Base-by-base conservation (phyloP, 179 eudicot species). In the Gypsophila paniculata region DNA sequence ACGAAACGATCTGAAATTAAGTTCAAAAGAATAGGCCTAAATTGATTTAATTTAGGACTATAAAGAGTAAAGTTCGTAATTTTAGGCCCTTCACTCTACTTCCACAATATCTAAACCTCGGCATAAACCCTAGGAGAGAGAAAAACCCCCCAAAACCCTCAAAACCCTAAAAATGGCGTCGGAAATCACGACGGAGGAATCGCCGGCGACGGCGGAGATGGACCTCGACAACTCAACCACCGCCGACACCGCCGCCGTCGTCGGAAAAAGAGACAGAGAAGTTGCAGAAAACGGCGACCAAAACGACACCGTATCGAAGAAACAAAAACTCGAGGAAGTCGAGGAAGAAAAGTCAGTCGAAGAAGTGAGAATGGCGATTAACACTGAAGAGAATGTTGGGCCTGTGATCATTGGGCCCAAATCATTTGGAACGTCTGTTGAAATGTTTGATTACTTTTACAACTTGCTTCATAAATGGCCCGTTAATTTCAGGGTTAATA, bases 401-500 rank as follows among this genome's bases (percentile, higher is more conserved):
- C 81, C 81, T 55, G 94, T 88, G 17, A 62, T 13, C n/a, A 23
- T 90, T 6, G 98, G 96, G 0, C 88, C 88, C 10, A 90, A 87
- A 75, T 82, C 68, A 0, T 93, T 93, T 61, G 82, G 42, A 2
- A 68, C 92, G 0, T 82, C 91, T 14, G 74, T 83, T 48, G 93
- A 86, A 74, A 87, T 91, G 90, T 93, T 84, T 71, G 89, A 91
- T 83, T 93, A 89, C 68, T 90, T 89, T 61, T 86, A 61, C 73
- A 85, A 85, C 80, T 67, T 90, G 14, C 80, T 90, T 54, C 98
- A 89, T 74, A 61, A 65, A 19, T 90, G 96, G 98, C 72, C 91
- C 12, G 69, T 83, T 4, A 82, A 87, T 79, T 14, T 88, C 49
- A 72, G 72, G 68, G 62, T 86, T 52, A 92, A 92, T 68, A 83